Evolutionary conservation across 2,329 filamentous ascomycete genomes (phyloP).

Genomic region (Ilyonectria destructans): DNA sequence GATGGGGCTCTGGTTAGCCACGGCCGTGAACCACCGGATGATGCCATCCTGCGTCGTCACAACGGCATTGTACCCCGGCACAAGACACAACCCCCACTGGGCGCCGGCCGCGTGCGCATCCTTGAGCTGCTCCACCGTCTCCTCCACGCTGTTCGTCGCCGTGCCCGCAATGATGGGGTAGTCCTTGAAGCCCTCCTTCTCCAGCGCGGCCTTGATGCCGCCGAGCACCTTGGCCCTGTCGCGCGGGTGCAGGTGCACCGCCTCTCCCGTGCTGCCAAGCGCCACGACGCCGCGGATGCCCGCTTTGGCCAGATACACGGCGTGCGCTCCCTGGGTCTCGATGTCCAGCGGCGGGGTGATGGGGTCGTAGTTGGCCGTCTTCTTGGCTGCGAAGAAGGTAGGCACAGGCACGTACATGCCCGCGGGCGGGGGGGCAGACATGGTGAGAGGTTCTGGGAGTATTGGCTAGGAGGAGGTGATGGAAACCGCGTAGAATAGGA

Average conservation of each 20-base stretch:
- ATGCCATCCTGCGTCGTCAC: constrained; percentile 71
- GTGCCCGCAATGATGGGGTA: constrained; percentile 76
- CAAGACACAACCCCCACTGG: constrained; percentile 73
- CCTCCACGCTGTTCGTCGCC: constrained; percentile 74
- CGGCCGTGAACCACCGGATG: constrained; percentile 70
- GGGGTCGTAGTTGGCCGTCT: constrained; percentile 59
- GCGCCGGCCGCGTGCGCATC: constrained; percentile 72
- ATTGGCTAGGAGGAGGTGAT: not conserved
- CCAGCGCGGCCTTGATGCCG: constrained; percentile 70
- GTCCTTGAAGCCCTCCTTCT: constrained; percentile 69
- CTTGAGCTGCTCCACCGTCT: constrained; percentile 71
- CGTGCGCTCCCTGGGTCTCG: constrained; percentile 71
- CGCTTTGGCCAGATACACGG: constrained; percentile 72
- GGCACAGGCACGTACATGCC: constrained; percentile 75
- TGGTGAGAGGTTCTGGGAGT: constrained; percentile 18
- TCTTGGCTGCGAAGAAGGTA: constrained; percentile 72
- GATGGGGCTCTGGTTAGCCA: constrained; percentile 71
- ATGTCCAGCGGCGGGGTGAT: constrained; percentile 70
- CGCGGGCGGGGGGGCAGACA: constrained; percentile 61
- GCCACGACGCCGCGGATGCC: constrained; percentile 75
- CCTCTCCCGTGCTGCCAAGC: constrained; percentile 77
- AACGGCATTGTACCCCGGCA: constrained; percentile 73
- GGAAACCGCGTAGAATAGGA: not conserved
- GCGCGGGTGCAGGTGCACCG: constrained; percentile 72
- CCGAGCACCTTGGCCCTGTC: constrained; percentile 71